Evolutionary conservation across 768 basidiomycete species (phyloP).

Genomic region (Russula foetens): DNA sequence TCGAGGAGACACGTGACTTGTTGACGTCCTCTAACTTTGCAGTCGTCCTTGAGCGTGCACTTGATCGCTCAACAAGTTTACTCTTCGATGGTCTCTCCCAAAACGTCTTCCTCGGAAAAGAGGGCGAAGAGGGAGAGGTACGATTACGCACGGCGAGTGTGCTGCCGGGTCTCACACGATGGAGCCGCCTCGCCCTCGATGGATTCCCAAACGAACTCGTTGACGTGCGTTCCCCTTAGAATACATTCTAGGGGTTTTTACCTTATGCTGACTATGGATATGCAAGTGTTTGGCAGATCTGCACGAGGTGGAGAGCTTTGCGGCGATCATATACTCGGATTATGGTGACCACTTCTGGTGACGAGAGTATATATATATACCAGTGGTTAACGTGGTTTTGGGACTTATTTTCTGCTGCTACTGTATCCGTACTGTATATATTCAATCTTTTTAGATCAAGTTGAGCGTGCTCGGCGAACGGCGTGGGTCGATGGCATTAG

Average conservation of each 20-base stretch:
- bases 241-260: no score
- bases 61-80: constrained; percentile 61
- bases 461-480: not conserved
- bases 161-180: constrained; percentile 70
- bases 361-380: constrained; percentile 7
- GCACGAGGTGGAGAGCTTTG: constrained; percentile 57
- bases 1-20: constrained; percentile 59
- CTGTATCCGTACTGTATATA: not conserved
- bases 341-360: constrained; percentile 49
- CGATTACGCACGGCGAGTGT: constrained; percentile 69
- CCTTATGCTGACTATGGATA: not conserved
- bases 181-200: constrained; percentile 63
- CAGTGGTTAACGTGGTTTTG: not conserved
- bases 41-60: constrained; percentile 58
- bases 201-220: constrained; percentile 72
- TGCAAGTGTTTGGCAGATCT: constrained; percentile 52
- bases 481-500: no score
- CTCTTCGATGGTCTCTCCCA: constrained; percentile 56
- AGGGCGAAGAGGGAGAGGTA: constrained; percentile 29
- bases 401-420: not conserved
- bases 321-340: constrained; percentile 64
- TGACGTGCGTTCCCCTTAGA: constrained; percentile 56
- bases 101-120: constrained; percentile 46
- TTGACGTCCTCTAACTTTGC: constrained; percentile 64
- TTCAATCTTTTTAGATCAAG: not conserved